phyloP scores from a whole-genome alignment of 371 early-diverging fungal genomes.

The Mortierella sp. region DNA sequence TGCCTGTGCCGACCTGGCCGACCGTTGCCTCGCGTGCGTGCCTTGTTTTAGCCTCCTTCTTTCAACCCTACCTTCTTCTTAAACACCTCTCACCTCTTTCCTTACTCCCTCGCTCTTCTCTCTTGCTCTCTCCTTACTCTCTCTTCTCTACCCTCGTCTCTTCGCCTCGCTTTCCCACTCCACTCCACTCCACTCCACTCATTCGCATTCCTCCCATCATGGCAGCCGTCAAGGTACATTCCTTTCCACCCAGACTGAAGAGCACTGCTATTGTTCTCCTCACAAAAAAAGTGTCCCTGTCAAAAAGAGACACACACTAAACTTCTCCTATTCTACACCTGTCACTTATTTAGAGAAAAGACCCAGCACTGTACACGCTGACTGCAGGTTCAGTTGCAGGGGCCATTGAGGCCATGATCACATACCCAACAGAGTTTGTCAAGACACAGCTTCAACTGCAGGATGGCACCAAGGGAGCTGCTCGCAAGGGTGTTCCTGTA shows the following conservation, averaged over 20 bases:
- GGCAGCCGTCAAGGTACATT: slow-evolving; percentile 7
- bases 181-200: background rate
- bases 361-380: slow-evolving; percentile 65
- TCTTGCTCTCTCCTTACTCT: background rate
- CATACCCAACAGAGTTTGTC: slow-evolving; percentile 95
- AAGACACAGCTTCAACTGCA: slow-evolving; percentile 95
- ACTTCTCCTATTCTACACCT: background rate
- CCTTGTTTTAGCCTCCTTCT: no score
- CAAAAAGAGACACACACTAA: background rate
- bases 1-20: no score
- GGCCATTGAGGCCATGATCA: slow-evolving; percentile 88
- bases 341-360: slow-evolving; percentile 36
- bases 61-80: no score
- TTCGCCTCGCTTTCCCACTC: background rate
- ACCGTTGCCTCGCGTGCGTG: no score
- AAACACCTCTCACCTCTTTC: background rate
- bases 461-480: slow-evolving; percentile 58
- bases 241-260: background rate
- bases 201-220: background rate
- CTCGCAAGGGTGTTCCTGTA: slow-evolving; percentile 13
- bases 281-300: background rate
- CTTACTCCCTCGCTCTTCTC: background rate
- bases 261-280: background rate
- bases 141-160: background rate
- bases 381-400: slow-evolving; percentile 89